Percentiles rank a stretch among this genome's conserved stretches.
phyloP scores from a whole-genome alignment of 1,139 yeast genomes.

The Blastobotrys illinoisensis region DNA sequence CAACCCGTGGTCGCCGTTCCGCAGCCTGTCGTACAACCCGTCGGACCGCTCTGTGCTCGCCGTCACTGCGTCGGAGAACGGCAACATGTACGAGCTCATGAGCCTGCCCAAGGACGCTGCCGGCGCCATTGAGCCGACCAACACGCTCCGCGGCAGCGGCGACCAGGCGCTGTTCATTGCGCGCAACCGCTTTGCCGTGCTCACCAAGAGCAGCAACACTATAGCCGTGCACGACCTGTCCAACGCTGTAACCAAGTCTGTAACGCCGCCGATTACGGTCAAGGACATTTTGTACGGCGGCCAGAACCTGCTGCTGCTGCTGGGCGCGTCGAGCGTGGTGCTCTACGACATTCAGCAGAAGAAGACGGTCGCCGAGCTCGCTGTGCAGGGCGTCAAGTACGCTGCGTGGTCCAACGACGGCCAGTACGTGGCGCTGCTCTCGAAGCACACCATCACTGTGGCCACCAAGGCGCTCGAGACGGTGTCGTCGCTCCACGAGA shows the following conservation, averaged over 20 bases:
- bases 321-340: conserved; percentile 67
- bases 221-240: conserved; percentile 80
- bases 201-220: conserved; percentile 55
- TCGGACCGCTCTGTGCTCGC: conserved; percentile 83
- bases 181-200: conserved; percentile 87
- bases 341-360: conserved; percentile 92
- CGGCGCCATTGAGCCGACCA: conserved; percentile 88
- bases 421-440: conserved; percentile 77
- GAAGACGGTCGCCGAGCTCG: conserved; percentile 64
- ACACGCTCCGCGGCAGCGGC: conserved; percentile 74
- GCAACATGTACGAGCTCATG: conserved; percentile 65
- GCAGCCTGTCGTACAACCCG: conserved; percentile 85
- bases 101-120: conserved; percentile 80
- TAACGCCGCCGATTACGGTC: conserved; percentile 67
- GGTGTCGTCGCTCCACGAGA: conserved; percentile 87
- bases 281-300: conserved; percentile 72
- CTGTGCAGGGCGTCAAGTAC: conserved; percentile 71
- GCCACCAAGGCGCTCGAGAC: conserved; percentile 74
- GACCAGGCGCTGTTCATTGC: conserved; percentile 86
- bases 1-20: conserved; percentile 78
- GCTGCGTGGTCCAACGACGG: conserved; percentile 88
- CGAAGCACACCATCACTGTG: conserved; percentile 89
- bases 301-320: conserved; percentile 78
- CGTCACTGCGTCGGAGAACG: conserved; percentile 65
- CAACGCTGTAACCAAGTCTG: conserved; percentile 74